phyloP scores from a whole-genome alignment of 202 grass and related monocot species.

The Panicum virgatum region DNA sequence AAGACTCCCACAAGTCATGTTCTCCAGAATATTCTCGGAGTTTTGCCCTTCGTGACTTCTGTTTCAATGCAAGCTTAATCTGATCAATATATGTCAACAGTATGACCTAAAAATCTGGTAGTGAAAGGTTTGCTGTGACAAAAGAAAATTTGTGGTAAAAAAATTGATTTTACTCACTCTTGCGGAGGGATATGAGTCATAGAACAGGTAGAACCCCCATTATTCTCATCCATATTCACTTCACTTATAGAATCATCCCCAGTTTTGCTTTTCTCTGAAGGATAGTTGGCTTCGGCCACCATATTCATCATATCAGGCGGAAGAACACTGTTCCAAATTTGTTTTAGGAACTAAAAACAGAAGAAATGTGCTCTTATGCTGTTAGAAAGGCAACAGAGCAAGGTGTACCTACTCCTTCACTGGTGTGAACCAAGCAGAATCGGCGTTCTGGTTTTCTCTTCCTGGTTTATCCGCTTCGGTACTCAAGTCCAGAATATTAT shows the following conservation, averaged over 20 bases:
- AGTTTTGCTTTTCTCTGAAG: slow-evolving; percentile 30
- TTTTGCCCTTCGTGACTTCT: slow-evolving; percentile 35
- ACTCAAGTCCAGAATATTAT: slow-evolving; percentile 31
- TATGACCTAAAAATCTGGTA: slow-evolving; percentile 14
- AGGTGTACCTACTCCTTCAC: slow-evolving; percentile 71
- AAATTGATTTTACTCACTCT: slow-evolving; percentile 44
- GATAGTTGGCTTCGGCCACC: slow-evolving; percentile 41
- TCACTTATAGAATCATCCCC: slow-evolving; percentile 40
- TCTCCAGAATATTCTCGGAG: slow-evolving; percentile 29
- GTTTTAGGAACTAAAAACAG: slow-evolving; percentile 38
- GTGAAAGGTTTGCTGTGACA: background rate
- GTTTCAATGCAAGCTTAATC: slow-evolving; percentile 36
- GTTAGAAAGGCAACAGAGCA: slow-evolving; percentile 1
- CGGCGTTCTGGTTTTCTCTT: slow-evolving; percentile 35
- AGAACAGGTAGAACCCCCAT: slow-evolving; percentile 4
- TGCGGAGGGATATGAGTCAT: slow-evolving; percentile 11
- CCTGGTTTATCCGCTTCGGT: slow-evolving; percentile 26
- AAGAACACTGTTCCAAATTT: slow-evolving; percentile 67
- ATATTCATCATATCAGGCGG: slow-evolving; percentile 58
- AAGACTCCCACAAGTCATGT: background rate
- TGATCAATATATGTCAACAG: slow-evolving; percentile 36
- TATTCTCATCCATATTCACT: slow-evolving; percentile 24
- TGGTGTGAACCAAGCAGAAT: slow-evolving; percentile 71
- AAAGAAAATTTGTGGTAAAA: background rate
- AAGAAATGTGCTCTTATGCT: slow-evolving; percentile 18